These are phyloP conservation scores for Artemisia tridentata DNA, from an alignment of 129 eudicot genomes.

Conservation along the genomic window DNA sequence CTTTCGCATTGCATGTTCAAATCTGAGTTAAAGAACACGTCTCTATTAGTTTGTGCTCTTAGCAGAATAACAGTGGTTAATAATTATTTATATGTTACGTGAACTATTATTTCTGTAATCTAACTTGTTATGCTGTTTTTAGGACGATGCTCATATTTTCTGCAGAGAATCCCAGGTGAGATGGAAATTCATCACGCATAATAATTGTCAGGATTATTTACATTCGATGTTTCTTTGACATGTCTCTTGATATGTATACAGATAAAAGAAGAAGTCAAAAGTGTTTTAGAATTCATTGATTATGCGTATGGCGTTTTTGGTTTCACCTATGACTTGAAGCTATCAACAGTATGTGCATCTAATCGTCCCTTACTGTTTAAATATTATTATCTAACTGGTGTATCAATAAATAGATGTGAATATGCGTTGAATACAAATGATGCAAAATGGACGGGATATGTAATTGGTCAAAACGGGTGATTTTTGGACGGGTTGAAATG, in stretches of 20 bases:
- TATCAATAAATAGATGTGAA: too few species aligned
- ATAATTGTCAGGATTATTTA: background rate
- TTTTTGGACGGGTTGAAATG: too few species aligned
- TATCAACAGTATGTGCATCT: conserved; percentile 68
- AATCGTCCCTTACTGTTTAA: background rate
- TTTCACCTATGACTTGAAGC: conserved; percentile 87
- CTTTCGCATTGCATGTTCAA: too few species aligned
- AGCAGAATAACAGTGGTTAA: background rate
- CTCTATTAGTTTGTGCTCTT: background rate
- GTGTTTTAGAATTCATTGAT: conserved; percentile 68
- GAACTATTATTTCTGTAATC: conserved; percentile 1
- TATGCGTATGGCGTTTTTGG: conserved; percentile 70
- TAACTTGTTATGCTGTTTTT: conserved; percentile 15
- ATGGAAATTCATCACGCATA: conserved; percentile 16
- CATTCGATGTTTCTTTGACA: conserved; percentile 4
- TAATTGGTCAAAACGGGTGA: too few species aligned
- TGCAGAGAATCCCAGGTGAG: conserved; percentile 94
- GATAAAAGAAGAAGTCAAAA: conserved; percentile 93
- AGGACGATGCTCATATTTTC: conserved; percentile 99
- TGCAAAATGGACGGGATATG: too few species aligned
- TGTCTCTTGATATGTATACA: conserved; percentile 32
- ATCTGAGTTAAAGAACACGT: too few species aligned
- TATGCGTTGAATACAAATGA: too few species aligned
- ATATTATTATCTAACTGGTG: background rate
- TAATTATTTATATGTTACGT: too few species aligned